Base-by-base conservation (phyloP, 176 grass and related monocot genomes). In the Musa schizocarpa region DNA sequence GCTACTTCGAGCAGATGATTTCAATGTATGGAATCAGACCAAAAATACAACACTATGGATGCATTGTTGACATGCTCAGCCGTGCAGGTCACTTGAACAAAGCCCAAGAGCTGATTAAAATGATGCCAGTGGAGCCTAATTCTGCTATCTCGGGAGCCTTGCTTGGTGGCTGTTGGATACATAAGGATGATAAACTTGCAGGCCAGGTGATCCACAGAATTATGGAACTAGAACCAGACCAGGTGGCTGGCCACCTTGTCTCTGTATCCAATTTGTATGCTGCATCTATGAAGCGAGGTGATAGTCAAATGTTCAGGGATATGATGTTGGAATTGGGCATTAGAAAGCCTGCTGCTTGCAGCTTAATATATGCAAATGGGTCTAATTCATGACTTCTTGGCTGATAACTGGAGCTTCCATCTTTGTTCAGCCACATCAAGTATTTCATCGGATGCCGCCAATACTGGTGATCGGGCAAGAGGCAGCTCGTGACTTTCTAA, bases 61-160 rank as follows among this genome's bases (percentile, higher is more conserved):
- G 92, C 79, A 88, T 92, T 74, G 78, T 89, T 13, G 82, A 96
- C 77, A 87, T 84, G 83, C 77, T 96, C 23, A 83, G 89, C 76
- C 85, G 79, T 9, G 53, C 82, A 55, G 76, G 82, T 21, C 76
- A 11, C 2, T 75, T 89, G 83, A 51, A 55, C 1, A 77, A 87
- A 75, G 87, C 89, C 23, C 72, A 77, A 20, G 53, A 92, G 72
- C 68, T 92, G 65, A 83, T 82, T 10, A 74, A 86, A 69, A 76
- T 52, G 34, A 92, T 96, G 88, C 86, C 86, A 0, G 68, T 91
- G 26, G 79, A 79, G 4, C 70, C 86, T 58, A 88, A 81, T 17
- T 85, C 76, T 67, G 78, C 77, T 0, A 61, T 70, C 0, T 96
- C 74, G 83, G 86, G 86, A 34, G 79, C 88, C 55, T 68, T 96